These are phyloP conservation scores for Salvia hispanica DNA, from an alignment of 257 asterid species.

Conservation along the genomic window DNA sequence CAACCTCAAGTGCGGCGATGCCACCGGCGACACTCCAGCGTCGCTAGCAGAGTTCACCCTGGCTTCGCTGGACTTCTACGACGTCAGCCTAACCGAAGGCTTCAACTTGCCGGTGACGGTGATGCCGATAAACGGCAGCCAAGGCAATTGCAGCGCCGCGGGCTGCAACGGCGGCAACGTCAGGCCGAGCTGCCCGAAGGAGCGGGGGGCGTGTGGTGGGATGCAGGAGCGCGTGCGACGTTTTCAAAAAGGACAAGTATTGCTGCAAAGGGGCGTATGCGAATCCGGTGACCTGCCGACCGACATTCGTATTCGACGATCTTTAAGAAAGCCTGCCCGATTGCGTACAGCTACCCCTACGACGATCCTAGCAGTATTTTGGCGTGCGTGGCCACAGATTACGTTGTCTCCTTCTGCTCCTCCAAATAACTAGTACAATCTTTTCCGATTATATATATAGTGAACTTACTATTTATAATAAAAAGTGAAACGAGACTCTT, in stretches of 20 bases:
- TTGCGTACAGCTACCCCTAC: constrained; percentile 87
- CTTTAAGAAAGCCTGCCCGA: constrained; percentile 77
- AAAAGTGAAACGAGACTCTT: too few species aligned
- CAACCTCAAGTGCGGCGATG: constrained; percentile 50
- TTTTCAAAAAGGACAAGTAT: constrained; percentile 78
- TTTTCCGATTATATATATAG: too few species aligned
- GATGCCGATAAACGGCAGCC: constrained; percentile 66
- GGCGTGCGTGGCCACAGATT: constrained; percentile 70
- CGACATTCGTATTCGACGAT: constrained; percentile 69
- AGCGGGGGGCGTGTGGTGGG: constrained; percentile 61
- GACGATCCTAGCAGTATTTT: constrained; percentile 86
- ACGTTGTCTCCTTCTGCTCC: constrained; percentile 71
- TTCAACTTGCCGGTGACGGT: constrained; percentile 75
- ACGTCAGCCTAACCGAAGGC: constrained; percentile 90
- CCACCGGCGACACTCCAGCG: constrained; percentile 71
- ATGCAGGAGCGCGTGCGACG: constrained; percentile 91
- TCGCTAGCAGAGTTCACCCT: constrained; percentile 90
- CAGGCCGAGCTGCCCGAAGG: constrained; percentile 62
- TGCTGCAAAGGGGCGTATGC: constrained; percentile 83
- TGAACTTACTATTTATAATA: too few species aligned
- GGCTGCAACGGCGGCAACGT: constrained; percentile 69
- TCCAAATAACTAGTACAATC: constrained; percentile 45
- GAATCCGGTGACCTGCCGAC: constrained; percentile 68
- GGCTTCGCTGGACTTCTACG: constrained; percentile 63
- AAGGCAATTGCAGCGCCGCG: constrained; percentile 74